Base-by-base conservation (phyloP, 192 early-diverging fungal species). In the Piromyces finnis region DNA sequence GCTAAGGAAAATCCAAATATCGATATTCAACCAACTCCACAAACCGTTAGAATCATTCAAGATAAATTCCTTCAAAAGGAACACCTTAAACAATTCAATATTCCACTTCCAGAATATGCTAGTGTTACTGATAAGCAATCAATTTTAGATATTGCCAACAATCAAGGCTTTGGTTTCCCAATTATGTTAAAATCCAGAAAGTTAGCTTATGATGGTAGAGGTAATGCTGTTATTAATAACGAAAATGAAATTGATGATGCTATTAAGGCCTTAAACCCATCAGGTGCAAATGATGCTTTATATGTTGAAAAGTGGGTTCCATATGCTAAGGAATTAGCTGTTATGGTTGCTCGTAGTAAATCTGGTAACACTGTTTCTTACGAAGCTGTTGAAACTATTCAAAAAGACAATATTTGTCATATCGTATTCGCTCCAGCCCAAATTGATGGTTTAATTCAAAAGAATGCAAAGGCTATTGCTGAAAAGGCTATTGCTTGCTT, bases 351-450 rank as follows among this genome's bases (percentile, higher is more conserved):
- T 32, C 91, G 95, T 36, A 89, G 88, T 32, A 88, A 89, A 26
- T 89, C 90, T 77, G 94, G 94, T 18, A 88, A 88, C 29, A 88
- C 96, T 5, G 89, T 87, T 4, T 91, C 92, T 0, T 99, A 99
- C 82, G 96, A 97, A 27, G 93, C 94, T 59, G 97, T 98, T 1
- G 97, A 99, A 85, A 99, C 98, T 15, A 91, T 98, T 16, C 98
- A 99, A 85, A 92, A 93, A 84, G 93, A 98, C 87, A 97, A 92
- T 82, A 95, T 99, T 32, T 98, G 97, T 84, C 95, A 97, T 86
- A 86, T 98, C 30, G 96, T 97, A 7, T 93, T 97, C 84, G 95
- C 94, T 0, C 98, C 98, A 22, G 98, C 98, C 29, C 98, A 98
- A 86, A 93, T 98, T 77, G 94, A 95, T 80, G 96, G 95, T 37